Percentiles rank a stretch among this genome's conserved stretches.
Conservation (phyloP, 2,329 filamentous ascomycete genomes). For the Aschersonia sp. region DNA sequence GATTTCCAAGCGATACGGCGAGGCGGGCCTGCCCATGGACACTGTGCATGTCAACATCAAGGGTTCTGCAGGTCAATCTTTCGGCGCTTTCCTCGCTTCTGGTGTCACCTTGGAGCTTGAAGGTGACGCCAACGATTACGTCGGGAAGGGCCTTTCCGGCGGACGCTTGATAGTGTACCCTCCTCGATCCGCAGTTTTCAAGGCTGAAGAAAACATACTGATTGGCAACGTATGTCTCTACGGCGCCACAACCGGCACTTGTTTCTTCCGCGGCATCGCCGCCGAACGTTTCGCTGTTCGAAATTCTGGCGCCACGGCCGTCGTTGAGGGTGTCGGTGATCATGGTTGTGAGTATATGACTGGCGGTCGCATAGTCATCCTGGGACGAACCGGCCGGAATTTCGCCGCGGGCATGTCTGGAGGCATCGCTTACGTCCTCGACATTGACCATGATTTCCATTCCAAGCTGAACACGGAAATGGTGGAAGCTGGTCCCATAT, state of each 20-base stretch:
- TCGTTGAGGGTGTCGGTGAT: constrained; percentile 92
- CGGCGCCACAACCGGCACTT: constrained; percentile 78
- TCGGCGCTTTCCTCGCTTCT: constrained; percentile 84
- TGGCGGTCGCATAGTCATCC: constrained; percentile 74
- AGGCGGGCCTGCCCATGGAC: constrained; percentile 77
- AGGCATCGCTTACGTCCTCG: constrained; percentile 89
- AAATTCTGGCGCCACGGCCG: constrained; percentile 91
- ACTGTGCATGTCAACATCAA: constrained; percentile 95
- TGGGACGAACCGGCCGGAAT: constrained; percentile 86
- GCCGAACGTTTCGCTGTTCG: constrained; percentile 94
- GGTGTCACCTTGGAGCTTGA: constrained; percentile 92
- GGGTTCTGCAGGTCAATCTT: constrained; percentile 91
- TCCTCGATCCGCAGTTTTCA: constrained; percentile 78
- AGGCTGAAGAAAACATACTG: constrained; percentile 89
- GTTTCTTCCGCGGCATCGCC: constrained; percentile 94
- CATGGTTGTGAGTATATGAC: constrained; percentile 99
- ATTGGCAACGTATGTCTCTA: constrained; percentile 93
- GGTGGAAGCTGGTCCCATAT: constrained; percentile 77
- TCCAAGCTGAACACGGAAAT: constrained; percentile 95
- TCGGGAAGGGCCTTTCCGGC: constrained; percentile 89
- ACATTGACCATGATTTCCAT: constrained; percentile 79
- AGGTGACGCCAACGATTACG: constrained; percentile 92
- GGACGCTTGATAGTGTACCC: constrained; percentile 90
- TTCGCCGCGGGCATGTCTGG: constrained; percentile 98
- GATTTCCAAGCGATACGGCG: constrained; percentile 83